Conservation (phyloP, 306 rosid species). For the barrel medic (Medicago truncatula) region DNA sequence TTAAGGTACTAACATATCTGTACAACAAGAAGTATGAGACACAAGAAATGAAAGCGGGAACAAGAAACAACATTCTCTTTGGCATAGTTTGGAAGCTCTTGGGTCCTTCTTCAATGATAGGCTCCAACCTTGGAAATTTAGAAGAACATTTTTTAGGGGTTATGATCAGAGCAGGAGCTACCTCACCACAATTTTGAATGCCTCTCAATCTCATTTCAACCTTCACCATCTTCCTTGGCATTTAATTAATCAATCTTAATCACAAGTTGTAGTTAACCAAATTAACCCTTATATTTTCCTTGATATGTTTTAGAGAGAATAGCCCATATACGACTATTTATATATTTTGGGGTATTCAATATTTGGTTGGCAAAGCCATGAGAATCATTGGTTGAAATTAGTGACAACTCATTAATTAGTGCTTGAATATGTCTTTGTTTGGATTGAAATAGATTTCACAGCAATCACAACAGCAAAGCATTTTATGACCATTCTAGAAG, state of each 20-base stretch:
- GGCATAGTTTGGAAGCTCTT: slow-evolving; percentile 21
- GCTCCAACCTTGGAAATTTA: slow-evolving; percentile 58
- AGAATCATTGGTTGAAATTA: background rate
- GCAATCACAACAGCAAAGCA: background rate
- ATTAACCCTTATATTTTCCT: background rate
- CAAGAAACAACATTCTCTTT: slow-evolving; percentile 56
- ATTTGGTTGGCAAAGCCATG: background rate
- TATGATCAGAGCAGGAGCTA: slow-evolving; percentile 61
- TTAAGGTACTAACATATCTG: slow-evolving; percentile 32
- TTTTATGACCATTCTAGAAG: background rate
- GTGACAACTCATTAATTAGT: background rate
- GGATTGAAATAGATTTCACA: background rate
- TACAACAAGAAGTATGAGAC: slow-evolving; percentile 57
- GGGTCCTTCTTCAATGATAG: slow-evolving; percentile 68
- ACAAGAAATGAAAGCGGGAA: slow-evolving; percentile 58
- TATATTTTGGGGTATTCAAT: background rate
- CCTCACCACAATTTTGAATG: slow-evolving; percentile 56
- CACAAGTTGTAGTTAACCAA: background rate
- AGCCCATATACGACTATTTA: background rate
- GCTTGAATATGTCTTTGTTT: background rate
- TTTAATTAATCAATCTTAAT: background rate
- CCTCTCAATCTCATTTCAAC: slow-evolving; percentile 44
- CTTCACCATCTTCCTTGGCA: slow-evolving; percentile 19
- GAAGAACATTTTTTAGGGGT: slow-evolving; percentile 36
- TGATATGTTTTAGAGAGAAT: background rate